Percentiles rank a stretch among this genome's conserved stretches.
Evolutionary conservation across 2,329 filamentous ascomycete genomes (phyloP).

Genomic region (Chaetomium globosum): DNA sequence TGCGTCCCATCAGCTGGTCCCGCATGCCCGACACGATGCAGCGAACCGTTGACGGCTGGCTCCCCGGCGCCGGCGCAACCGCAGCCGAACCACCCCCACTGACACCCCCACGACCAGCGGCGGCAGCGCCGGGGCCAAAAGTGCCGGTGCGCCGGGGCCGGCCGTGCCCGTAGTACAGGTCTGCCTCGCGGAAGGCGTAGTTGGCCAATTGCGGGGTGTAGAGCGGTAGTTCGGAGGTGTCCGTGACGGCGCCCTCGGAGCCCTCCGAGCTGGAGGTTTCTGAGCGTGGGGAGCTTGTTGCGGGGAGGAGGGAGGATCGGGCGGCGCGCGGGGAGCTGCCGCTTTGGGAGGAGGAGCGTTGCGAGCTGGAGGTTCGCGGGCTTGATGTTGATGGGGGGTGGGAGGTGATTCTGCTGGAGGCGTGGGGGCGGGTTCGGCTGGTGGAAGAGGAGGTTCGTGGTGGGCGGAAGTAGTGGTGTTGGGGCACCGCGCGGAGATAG

Average conservation of each 20-base stretch:
- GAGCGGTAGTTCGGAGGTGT: not conserved
- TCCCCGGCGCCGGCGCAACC: not conserved
- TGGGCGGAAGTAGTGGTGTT: slow-evolving; percentile 11
- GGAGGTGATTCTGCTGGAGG: not conserved
- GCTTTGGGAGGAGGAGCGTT: not conserved
- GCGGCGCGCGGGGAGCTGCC: not conserved
- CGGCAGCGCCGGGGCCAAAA: not conserved
- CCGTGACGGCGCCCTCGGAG: not conserved
- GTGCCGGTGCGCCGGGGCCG: not conserved
- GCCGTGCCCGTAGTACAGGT: slow-evolving; percentile 11
- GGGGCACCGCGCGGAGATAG: not conserved
- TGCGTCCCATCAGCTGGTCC: slow-evolving; percentile 1
- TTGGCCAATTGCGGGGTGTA: not conserved
- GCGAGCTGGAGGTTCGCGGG: not conserved
- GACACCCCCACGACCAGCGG: not conserved
- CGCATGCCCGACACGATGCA: not conserved
- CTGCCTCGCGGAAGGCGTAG: slow-evolving; percentile 15
- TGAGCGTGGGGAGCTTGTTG: not conserved
- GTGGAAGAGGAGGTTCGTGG: not conserved
- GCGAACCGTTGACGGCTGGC: not conserved
- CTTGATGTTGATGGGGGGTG: not conserved
- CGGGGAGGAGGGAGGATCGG: not conserved
- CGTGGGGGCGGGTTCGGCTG: not conserved
- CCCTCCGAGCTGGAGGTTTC: not conserved
- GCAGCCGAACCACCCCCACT: no score